phyloP scores from a whole-genome alignment of 169 alveolate genomes.

The Plasmodium coatneyi region DNA sequence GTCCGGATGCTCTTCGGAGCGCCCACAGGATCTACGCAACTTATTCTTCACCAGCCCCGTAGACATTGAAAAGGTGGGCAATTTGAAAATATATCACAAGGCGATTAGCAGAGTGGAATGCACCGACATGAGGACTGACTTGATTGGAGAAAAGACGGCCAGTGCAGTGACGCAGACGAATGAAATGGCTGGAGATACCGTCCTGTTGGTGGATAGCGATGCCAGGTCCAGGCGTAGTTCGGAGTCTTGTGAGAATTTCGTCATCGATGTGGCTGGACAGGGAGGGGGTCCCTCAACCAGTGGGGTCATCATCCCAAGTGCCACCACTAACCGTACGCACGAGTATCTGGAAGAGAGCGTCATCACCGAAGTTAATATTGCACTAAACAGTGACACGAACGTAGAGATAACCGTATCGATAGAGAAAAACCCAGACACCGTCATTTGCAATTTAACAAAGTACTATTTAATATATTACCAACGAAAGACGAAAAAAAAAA shows the following conservation, averaged over 20 bases:
- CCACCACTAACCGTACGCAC: not conserved
- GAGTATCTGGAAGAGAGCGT: constrained; percentile 40
- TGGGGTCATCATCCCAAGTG: not conserved
- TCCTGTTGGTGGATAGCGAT: not conserved
- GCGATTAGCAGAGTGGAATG: not conserved
- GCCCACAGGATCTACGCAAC: constrained; percentile 8
- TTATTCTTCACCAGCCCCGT: constrained; percentile 44
- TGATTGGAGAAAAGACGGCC: not conserved
- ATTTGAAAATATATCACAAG: constrained; percentile 31
- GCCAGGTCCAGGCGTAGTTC: not conserved
- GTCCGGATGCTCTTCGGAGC: not conserved
- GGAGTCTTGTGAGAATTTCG: constrained; percentile 1
- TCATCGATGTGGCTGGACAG: constrained; percentile 4
- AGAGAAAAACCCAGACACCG: constrained; percentile 55
- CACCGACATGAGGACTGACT: not conserved
- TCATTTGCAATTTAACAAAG: constrained; percentile 35
- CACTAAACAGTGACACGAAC: constrained; percentile 36
- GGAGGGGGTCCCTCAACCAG: not conserved
- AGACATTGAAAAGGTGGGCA: constrained; percentile 52
- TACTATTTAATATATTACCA: constrained; percentile 50
- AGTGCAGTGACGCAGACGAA: not conserved
- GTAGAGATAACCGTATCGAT: constrained; percentile 42
- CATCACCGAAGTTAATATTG: constrained; percentile 40
- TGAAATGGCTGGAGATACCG: not conserved
- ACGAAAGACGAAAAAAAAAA: constrained; percentile 53